Evolutionary conservation across 202 grass and related monocot genomes (phyloP).

Genomic region (Musa balbisiana): DNA sequence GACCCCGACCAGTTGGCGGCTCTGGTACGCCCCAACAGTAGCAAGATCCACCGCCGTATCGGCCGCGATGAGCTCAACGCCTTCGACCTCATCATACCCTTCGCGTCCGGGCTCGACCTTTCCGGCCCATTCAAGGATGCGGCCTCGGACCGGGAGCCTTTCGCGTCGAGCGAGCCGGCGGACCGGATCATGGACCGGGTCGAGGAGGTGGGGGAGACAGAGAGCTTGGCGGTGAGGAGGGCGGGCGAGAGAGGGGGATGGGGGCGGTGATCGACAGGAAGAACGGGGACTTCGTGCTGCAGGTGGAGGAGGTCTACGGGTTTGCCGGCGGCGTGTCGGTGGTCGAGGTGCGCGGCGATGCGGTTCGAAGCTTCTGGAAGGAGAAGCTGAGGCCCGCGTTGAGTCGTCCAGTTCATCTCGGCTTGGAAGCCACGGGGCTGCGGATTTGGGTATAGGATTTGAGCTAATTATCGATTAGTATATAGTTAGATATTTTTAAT

Average conservation of each 20-base stretch:
- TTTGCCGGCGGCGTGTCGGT: not conserved
- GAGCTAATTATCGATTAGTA: too few species aligned
- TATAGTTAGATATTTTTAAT: too few species aligned
- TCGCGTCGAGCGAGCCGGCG: not conserved
- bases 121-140: not conserved
- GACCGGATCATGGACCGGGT: not conserved
- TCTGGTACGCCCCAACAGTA: not conserved
- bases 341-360: not conserved
- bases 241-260: not conserved
- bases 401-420: not conserved
- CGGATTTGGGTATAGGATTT: too few species aligned
- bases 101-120: constrained; percentile 2
- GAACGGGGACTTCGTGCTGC: not conserved
- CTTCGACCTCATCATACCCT: not conserved
- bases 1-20: not conserved
- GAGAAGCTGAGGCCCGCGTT: not conserved
- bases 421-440: too few species aligned
- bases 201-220: constrained; percentile 9
- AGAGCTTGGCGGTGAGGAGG: not conserved
- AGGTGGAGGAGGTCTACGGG: not conserved
- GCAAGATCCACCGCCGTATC: not conserved
- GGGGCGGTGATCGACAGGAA: not conserved
- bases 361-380: not conserved
- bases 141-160: not conserved
- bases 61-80: not conserved